phyloP scores from a whole-genome alignment of 768 basidiomycete genomes.

The Phanerochaete sordida region DNA sequence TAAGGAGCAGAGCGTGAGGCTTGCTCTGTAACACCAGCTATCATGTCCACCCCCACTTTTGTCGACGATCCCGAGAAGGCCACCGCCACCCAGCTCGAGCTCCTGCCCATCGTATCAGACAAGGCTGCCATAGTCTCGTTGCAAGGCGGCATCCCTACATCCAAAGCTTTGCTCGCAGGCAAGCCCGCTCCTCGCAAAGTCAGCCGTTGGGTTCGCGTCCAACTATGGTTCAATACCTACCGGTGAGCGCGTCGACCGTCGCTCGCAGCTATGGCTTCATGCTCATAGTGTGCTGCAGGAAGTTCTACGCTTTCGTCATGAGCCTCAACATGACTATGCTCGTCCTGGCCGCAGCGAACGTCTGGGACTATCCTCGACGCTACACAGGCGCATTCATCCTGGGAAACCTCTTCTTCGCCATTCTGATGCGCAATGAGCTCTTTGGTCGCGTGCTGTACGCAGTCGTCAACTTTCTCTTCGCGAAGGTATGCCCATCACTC shows the following conservation, averaged over 20 bases:
- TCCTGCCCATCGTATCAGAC: slow-evolving; percentile 8
- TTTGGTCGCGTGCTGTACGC: slow-evolving; percentile 37
- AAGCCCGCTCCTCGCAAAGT: slow-evolving; percentile 19
- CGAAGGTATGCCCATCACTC: slow-evolving; percentile 27
- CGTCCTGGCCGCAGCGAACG: slow-evolving; percentile 26
- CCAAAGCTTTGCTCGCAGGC: slow-evolving; percentile 12
- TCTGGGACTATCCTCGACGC: slow-evolving; percentile 33
- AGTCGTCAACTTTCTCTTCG: slow-evolving; percentile 32
- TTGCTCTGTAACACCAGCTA: not conserved
- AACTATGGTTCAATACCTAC: slow-evolving; percentile 37
- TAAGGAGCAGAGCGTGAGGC: not conserved
- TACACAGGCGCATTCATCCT: slow-evolving; percentile 36
- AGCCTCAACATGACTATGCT: slow-evolving; percentile 30
- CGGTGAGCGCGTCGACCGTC: slow-evolving; percentile 19
- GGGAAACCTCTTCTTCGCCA: slow-evolving; percentile 37
- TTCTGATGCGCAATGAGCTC: slow-evolving; percentile 41
- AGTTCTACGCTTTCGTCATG: slow-evolving; percentile 32
- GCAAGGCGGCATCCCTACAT: slow-evolving; percentile 13
- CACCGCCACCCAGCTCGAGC: slow-evolving; percentile 17
- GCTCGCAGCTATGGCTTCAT: not conserved
- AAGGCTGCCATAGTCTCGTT: slow-evolving; percentile 11
- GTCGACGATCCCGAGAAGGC: slow-evolving; percentile 30
- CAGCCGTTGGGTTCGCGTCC: slow-evolving; percentile 27
- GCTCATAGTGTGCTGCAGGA: slow-evolving; percentile 19
- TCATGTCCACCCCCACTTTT: slow-evolving; percentile 3